These are phyloP conservation scores for Starmerella bacillaris DNA, from an alignment of 805 yeast species.

Conservation along the genomic window DNA sequence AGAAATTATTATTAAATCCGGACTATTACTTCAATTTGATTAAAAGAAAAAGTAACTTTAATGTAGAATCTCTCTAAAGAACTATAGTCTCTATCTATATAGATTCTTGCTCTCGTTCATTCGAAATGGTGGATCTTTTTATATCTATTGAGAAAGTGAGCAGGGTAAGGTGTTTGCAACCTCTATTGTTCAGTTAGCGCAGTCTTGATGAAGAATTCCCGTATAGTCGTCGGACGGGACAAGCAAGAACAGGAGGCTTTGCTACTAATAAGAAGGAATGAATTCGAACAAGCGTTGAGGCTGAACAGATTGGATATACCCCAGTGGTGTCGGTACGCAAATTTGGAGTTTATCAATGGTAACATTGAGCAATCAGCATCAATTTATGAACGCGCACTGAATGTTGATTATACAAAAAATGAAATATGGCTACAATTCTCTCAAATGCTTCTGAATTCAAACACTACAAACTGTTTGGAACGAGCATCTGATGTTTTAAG, in stretches of 20 bases:
- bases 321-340: slow-evolving; percentile 86
- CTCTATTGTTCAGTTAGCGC: too few species aligned
- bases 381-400: slow-evolving; percentile 70
- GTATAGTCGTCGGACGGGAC: slow-evolving; percentile 27
- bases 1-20: too few species aligned
- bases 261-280: slow-evolving; percentile 61
- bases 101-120: too few species aligned
- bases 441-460: slow-evolving; percentile 52
- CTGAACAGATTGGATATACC: slow-evolving; percentile 64
- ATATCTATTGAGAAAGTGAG: too few species aligned
- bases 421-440: slow-evolving; percentile 77
- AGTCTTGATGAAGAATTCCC: too few species aligned
- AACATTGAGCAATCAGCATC: slow-evolving; percentile 70
- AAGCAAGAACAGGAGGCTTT: slow-evolving; percentile 61
- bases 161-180: too few species aligned
- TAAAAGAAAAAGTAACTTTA: too few species aligned
- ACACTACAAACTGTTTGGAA: slow-evolving; percentile 59
- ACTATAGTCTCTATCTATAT: too few species aligned
- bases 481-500: slow-evolving; percentile 79
- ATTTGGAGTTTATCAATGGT: slow-evolving; percentile 65
- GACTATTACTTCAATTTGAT: too few species aligned
- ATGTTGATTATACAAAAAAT: slow-evolving; percentile 53
- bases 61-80: too few species aligned
- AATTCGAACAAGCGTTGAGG: slow-evolving; percentile 72
- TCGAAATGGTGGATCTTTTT: too few species aligned